A percentile compares a stretch with the other conserved stretches of the same genome.
phyloP scores from a whole-genome alignment of 2,329 filamentous ascomycete species.

The Zasmidium citrigriseum region DNA sequence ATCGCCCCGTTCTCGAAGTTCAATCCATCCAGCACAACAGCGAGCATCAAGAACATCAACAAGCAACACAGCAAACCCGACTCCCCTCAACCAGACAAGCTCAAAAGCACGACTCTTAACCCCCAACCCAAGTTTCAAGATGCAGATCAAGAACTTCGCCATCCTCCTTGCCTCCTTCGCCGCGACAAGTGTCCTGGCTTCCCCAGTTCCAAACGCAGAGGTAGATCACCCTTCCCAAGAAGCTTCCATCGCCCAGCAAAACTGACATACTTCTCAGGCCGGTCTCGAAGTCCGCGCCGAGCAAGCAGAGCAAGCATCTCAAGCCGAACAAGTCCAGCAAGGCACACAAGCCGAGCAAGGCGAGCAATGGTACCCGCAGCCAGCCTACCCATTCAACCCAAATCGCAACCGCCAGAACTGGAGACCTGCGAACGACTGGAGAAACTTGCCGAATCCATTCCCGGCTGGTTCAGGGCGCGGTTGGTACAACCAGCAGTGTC shows the following conservation, averaged over 20 bases:
- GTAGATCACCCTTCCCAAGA: background rate
- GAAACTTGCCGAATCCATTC: background rate
- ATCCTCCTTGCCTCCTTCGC: background rate
- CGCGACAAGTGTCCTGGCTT: background rate
- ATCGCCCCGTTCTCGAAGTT: background rate
- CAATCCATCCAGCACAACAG: background rate
- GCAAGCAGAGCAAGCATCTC: background rate
- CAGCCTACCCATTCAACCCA: too few species aligned
- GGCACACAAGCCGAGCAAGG: background rate
- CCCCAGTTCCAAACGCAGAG: background rate
- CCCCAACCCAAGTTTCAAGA: background rate
- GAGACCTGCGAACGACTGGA: background rate
- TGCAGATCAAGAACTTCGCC: background rate
- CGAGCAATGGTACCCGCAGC: background rate
- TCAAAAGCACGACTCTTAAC: too few species aligned
- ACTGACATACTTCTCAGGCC: background rate
- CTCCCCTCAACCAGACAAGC: too few species aligned
- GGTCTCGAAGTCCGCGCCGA: background rate
- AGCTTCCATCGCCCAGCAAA: too few species aligned
- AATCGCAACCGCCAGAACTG: too few species aligned
- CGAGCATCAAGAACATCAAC: background rate
- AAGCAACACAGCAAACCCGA: too few species aligned
- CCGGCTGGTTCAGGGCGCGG: background rate
- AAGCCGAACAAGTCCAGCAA: background rate
- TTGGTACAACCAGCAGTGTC: background rate